Conservation (phyloP, 306 rosid species). For the Astragalus glycyphyllos region DNA sequence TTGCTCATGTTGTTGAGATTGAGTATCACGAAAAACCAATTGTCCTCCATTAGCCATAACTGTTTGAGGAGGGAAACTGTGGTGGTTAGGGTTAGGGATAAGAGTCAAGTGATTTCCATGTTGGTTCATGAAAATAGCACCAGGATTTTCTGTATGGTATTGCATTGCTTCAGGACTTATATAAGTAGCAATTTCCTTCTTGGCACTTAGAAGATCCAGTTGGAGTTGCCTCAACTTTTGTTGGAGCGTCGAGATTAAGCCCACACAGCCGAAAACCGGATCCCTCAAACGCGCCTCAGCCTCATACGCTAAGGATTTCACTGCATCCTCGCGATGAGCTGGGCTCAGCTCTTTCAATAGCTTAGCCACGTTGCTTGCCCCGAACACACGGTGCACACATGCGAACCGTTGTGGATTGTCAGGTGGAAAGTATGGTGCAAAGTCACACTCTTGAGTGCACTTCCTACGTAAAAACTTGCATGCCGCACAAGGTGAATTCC, state of each 20-base stretch:
- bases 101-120: background rate
- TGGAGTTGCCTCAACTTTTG: constrained; percentile 52
- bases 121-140: constrained; percentile 15
- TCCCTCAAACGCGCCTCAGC: constrained; percentile 73
- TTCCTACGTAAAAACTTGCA: constrained; percentile 71
- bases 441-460: constrained; percentile 81
- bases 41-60: background rate
- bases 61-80: background rate
- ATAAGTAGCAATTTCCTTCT: constrained; percentile 56
- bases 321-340: constrained; percentile 68
- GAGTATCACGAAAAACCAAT: constrained; percentile 48
- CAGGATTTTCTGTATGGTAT: constrained; percentile 36
- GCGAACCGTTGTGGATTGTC: constrained; percentile 71
- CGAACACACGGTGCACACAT: constrained; percentile 74
- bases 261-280: constrained; percentile 84
- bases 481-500: constrained; percentile 79
- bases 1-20: constrained; percentile 16
- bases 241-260: constrained; percentile 65
- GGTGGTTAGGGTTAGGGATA: background rate
- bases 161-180: constrained; percentile 57
- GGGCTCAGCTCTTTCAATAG: constrained; percentile 63
- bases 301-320: constrained; percentile 73
- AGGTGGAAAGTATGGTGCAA: constrained; percentile 83
- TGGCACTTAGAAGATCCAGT: constrained; percentile 53
- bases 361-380: constrained; percentile 79